A percentile compares a stretch with the other conserved stretches of the same genome.
Evolutionary conservation across 1,284 basidiomycete species (phyloP).

Genomic region (Ceratorhiza oryzae-sativae): DNA sequence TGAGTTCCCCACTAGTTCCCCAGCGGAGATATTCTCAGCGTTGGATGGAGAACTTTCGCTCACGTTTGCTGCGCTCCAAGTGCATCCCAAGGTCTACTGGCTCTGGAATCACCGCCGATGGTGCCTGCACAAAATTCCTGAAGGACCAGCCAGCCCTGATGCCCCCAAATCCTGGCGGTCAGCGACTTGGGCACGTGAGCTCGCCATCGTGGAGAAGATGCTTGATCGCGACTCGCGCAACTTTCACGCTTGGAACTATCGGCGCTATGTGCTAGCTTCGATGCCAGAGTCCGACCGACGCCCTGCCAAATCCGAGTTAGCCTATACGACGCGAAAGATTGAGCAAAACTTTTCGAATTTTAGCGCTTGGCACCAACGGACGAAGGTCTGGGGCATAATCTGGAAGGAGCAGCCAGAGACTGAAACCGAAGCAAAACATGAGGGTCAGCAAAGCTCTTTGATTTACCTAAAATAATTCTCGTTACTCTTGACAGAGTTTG

Average conservation of each 20-base stretch:
- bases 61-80: constrained; percentile 79
- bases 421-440: constrained; percentile 62
- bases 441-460: constrained; percentile 57
- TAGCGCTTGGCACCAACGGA: constrained; percentile 98
- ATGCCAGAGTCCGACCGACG: constrained; percentile 60
- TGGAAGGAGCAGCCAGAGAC: constrained; percentile 69
- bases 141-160: constrained; percentile 59
- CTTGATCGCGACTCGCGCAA: constrained; percentile 88
- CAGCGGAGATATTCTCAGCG: constrained; percentile 66
- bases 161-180: constrained; percentile 66
- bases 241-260: constrained; percentile 93
- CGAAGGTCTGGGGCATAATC: constrained; percentile 75
- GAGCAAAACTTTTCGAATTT: constrained; percentile 97
- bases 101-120: constrained; percentile 96
- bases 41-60: constrained; percentile 78
- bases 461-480: constrained; percentile 17
- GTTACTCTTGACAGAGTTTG: constrained; percentile 70
- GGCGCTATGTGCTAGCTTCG: constrained; percentile 78
- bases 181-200: constrained; percentile 80
- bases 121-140: constrained; percentile 86
- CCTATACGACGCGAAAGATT: constrained; percentile 89
- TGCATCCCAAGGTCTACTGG: constrained; percentile 93
- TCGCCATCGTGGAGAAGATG: constrained; percentile 88
- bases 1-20: constrained; percentile 56
- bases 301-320: constrained; percentile 67